phyloP scores from a whole-genome alignment of 139 green algal genomes.

The Chlorella sp. region DNA sequence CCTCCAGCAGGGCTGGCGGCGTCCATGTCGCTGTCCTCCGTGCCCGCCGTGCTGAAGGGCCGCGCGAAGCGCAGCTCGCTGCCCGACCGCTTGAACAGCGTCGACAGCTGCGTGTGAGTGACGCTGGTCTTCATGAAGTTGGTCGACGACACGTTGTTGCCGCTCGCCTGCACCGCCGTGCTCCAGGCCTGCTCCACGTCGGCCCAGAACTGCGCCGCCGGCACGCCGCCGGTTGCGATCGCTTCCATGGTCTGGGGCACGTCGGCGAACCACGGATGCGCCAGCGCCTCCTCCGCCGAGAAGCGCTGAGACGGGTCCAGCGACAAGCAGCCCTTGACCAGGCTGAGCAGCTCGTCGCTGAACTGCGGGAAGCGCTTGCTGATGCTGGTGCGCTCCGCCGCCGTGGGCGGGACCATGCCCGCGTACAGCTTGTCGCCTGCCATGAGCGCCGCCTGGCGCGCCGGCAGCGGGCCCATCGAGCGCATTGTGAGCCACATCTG shows the following conservation, averaged over 20 bases:
- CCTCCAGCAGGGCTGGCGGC: too few relatives aligned
- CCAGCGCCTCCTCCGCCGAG: neutral
- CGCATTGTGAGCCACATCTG: slow-evolving; percentile 61
- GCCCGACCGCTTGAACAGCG: too few relatives aligned
- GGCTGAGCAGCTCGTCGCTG: neutral
- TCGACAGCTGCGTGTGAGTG: neutral
- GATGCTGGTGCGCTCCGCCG: neutral
- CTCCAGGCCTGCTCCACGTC: neutral
- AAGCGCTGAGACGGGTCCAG: neutral
- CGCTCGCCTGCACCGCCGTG: neutral
- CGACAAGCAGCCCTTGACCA: neutral
- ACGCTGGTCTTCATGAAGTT: neutral
- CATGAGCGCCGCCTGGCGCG: slow-evolving; percentile 23
- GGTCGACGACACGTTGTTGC: neutral
- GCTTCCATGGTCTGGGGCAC: neutral
- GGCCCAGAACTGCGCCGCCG: neutral
- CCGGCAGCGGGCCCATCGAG: slow-evolving; percentile 36
- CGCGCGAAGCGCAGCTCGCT: too few relatives aligned
- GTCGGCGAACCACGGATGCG: neutral
- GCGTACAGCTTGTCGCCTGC: neutral
- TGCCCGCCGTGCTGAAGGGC: too few relatives aligned
- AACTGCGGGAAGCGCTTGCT: neutral
- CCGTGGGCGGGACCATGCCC: neutral
- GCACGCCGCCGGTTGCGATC: neutral
- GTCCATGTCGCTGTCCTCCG: too few relatives aligned